These are phyloP conservation scores for Leishmania mexicana DNA, from an alignment of 208 protist genomes.

Conservation along the genomic window DNA sequence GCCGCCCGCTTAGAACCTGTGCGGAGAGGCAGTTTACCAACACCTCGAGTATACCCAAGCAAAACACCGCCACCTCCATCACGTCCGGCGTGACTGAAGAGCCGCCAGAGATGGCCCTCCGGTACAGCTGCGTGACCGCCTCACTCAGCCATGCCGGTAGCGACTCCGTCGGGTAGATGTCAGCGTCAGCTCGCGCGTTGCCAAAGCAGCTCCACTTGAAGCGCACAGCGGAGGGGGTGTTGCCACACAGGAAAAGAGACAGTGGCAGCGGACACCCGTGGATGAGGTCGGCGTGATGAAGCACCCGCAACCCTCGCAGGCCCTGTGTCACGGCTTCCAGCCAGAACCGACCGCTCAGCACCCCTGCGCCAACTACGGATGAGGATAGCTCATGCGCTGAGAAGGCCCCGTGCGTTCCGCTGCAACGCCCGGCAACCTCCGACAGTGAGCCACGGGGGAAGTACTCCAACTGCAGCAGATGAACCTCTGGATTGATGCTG, in stretches of 20 bases:
- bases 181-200: constrained; percentile 27
- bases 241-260: constrained; percentile 45
- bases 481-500: constrained; percentile 26
- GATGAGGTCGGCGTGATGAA: constrained; percentile 50
- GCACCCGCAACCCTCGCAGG: constrained; percentile 43
- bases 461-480: constrained; percentile 74
- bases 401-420: neutral
- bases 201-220: constrained; percentile 71
- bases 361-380: neutral
- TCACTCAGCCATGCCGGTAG: constrained; percentile 19
- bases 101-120: neutral
- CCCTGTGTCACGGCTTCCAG: constrained; percentile 33
- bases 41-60: constrained; percentile 23
- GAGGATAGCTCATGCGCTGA: neutral
- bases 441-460: constrained; percentile 56
- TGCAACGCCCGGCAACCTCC: constrained; percentile 31
- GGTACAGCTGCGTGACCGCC: constrained; percentile 13
- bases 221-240: constrained; percentile 13
- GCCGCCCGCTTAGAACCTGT: neutral
- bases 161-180: constrained; percentile 37
- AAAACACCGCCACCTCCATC: constrained; percentile 28
- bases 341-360: constrained; percentile 31
- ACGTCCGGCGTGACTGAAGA: constrained; percentile 2
- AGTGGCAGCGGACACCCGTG: constrained; percentile 59
- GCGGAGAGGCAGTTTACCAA: constrained; percentile 2